These are phyloP conservation scores for Nyctanthes arbortristis DNA, from an alignment of 257 asterid species.

Conservation along the genomic window DNA sequence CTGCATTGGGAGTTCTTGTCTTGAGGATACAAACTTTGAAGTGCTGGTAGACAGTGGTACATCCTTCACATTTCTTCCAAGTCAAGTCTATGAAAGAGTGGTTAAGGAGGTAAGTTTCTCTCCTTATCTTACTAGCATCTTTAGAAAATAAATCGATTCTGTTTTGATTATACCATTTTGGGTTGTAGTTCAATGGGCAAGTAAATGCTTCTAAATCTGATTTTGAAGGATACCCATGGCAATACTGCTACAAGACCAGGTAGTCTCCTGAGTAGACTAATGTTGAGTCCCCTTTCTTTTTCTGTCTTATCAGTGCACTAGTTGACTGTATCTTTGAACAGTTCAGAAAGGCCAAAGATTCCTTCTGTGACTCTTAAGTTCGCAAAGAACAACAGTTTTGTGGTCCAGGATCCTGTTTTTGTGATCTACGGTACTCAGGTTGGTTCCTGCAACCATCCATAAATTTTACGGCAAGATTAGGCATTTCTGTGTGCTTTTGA, in stretches of 20 bases:
- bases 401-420: slow-evolving; percentile 64
- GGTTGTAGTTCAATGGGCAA: slow-evolving; percentile 61
- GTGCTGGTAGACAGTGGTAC: slow-evolving; percentile 83
- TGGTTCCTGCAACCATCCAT: slow-evolving; percentile 26
- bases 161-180: slow-evolving; percentile 16
- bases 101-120: slow-evolving; percentile 54
- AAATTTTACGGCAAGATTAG: slow-evolving; percentile 15
- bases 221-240: slow-evolving; percentile 80
- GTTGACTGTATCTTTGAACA: slow-evolving; percentile 38
- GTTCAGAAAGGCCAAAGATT: slow-evolving; percentile 54
- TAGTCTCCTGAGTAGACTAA: slow-evolving; percentile 31
- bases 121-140: slow-evolving; percentile 10
- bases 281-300: slow-evolving; percentile 17
- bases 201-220: slow-evolving; percentile 62
- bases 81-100: slow-evolving; percentile 50
- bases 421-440: slow-evolving; percentile 73
- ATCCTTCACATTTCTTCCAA: slow-evolving; percentile 78
- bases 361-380: slow-evolving; percentile 76
- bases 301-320: slow-evolving; percentile 16
- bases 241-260: slow-evolving; percentile 86
- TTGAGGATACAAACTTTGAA: slow-evolving; percentile 47
- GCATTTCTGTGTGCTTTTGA: background rate
- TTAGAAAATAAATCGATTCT: slow-evolving; percentile 11
- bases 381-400: slow-evolving; percentile 58
- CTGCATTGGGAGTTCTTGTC: slow-evolving; percentile 68